phyloP scores from a whole-genome alignment of 2,329 filamentous ascomycete species.

The Lachnellula arida region DNA sequence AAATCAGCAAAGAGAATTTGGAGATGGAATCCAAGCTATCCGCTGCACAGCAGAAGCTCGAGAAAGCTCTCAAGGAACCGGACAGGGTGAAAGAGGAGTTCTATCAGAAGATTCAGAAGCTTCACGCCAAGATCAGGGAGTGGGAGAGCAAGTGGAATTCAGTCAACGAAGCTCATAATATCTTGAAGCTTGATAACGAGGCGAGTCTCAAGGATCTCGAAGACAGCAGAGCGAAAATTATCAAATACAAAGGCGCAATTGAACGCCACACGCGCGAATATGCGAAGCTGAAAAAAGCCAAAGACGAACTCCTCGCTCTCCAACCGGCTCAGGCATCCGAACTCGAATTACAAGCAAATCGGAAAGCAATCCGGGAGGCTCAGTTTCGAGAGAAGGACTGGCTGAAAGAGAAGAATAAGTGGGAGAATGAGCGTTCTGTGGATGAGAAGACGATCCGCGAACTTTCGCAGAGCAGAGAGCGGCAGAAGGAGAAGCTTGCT shows the following conservation, averaged over 20 bases:
- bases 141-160: neutral
- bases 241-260: neutral
- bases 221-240: neutral
- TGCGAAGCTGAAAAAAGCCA: neutral
- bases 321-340: neutral
- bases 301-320: neutral
- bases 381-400: neutral
- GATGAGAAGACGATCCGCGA: neutral
- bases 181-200: slow-evolving; percentile 1
- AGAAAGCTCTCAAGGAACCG: neutral
- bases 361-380: neutral
- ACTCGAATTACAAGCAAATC: neutral
- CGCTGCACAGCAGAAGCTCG: neutral
- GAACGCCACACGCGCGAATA: neutral
- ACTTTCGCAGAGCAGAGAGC: neutral
- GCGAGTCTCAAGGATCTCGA: neutral
- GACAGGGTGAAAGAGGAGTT: neutral
- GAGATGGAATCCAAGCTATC: neutral
- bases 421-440: neutral
- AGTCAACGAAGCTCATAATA: neutral
- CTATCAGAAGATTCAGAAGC: neutral
- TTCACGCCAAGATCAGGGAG: neutral
- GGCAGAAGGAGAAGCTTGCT: neutral
- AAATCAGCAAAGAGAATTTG: neutral
- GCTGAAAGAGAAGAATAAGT: neutral